Conservation (phyloP, 306 rosid species). For the Neltuma alba region DNA sequence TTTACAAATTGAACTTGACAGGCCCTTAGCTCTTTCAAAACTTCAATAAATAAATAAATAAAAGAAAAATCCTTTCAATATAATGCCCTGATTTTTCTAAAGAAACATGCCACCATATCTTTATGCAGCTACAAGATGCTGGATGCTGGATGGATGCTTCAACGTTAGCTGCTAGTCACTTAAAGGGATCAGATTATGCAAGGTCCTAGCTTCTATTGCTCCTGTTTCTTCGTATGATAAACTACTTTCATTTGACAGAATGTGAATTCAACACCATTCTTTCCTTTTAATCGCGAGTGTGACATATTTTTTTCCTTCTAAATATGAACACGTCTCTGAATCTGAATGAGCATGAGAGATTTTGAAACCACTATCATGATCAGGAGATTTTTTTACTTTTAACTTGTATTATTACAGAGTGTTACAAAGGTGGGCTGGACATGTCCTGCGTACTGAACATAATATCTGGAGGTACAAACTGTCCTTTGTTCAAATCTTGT, state of each 20-base stretch:
- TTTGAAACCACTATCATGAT: slow-evolving; percentile 33
- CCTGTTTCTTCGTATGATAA: slow-evolving; percentile 17
- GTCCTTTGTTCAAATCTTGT: slow-evolving; percentile 19
- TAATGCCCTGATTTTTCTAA: slow-evolving; percentile 31
- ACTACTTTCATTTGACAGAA: background rate
- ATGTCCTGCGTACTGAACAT: slow-evolving; percentile 72
- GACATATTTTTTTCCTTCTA: slow-evolving; percentile 5
- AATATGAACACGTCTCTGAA: slow-evolving; percentile 25
- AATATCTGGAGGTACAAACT: slow-evolving; percentile 85
- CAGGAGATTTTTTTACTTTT: slow-evolving; percentile 30
- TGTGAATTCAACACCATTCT: background rate
- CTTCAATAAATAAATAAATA: background rate
- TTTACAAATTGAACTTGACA: slow-evolving; percentile 12
- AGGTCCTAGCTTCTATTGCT: slow-evolving; percentile 53
- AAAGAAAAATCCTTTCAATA: slow-evolving; percentile 21
- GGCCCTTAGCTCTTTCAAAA: slow-evolving; percentile 7
- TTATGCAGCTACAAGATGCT: slow-evolving; percentile 94
- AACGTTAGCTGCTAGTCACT: slow-evolving; percentile 94
- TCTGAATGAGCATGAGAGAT: slow-evolving; percentile 5
- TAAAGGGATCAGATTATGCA: slow-evolving; percentile 94
- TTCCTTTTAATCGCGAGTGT: slow-evolving; percentile 7
- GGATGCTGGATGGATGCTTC: slow-evolving; percentile 99
- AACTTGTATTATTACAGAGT: slow-evolving; percentile 67
- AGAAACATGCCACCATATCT: slow-evolving; percentile 39
- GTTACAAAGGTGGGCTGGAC: slow-evolving; percentile 92